Percentiles rank a stretch among this genome's conserved stretches.
Conservation (phyloP, 768 basidiomycete species). For the Auriscalpium vulgare region DNA sequence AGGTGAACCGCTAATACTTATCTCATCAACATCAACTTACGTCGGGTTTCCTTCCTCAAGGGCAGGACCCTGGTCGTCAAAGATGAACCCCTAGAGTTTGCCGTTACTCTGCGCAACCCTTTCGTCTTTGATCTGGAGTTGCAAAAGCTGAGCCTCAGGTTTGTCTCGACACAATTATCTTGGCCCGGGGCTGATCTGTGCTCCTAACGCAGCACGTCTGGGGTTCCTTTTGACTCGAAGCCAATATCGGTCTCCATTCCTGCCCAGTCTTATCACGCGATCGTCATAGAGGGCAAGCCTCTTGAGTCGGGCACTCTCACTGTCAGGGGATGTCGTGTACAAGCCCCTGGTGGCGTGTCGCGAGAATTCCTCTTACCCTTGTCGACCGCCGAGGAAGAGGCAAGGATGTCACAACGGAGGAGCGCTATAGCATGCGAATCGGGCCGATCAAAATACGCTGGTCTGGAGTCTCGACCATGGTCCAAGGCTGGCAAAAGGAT, state of each 20-base stretch:
- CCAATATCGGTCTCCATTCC: slow-evolving; percentile 61
- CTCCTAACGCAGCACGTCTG: slow-evolving; percentile 56
- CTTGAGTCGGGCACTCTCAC: slow-evolving; percentile 55
- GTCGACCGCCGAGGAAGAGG: slow-evolving; percentile 63
- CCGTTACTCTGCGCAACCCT: slow-evolving; percentile 82
- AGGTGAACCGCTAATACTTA: slow-evolving; percentile 34
- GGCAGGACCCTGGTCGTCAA: slow-evolving; percentile 65
- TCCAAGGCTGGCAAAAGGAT: slow-evolving; percentile 38
- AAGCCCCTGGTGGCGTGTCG: slow-evolving; percentile 61
- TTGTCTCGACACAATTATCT: slow-evolving; percentile 4
- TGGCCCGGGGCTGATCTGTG: not conserved
- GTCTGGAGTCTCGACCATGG: slow-evolving; percentile 66
- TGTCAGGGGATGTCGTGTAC: slow-evolving; percentile 73
- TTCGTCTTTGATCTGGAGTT: slow-evolving; percentile 90
- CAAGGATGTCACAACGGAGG: slow-evolving; percentile 44
- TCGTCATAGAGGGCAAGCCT: slow-evolving; percentile 63
- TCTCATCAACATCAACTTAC: not conserved
- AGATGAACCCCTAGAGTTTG: slow-evolving; percentile 76
- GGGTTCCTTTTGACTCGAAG: slow-evolving; percentile 63
- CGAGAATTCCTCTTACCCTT: slow-evolving; percentile 75
- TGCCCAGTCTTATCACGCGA: slow-evolving; percentile 63
- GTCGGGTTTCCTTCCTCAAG: slow-evolving; percentile 24
- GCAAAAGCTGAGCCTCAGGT: slow-evolving; percentile 78
- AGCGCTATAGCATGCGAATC: slow-evolving; percentile 57
- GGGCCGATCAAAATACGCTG: slow-evolving; percentile 65